phyloP scores from a whole-genome alignment of 176 grass and related monocot species.

The Musa itinerans region DNA sequence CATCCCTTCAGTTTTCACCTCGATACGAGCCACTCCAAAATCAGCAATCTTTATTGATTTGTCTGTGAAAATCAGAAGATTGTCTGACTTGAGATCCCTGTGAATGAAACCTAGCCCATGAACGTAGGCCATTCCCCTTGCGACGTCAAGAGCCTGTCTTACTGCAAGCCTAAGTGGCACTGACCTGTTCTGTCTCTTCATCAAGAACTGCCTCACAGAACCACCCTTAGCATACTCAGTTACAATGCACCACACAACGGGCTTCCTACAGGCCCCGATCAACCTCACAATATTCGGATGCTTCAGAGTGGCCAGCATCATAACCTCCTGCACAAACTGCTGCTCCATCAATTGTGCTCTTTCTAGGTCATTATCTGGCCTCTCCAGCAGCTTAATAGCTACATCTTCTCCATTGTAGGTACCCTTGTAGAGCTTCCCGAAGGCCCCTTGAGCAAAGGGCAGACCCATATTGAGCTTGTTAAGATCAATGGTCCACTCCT shows the following conservation, averaged over 20 bases:
- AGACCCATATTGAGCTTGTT: slow-evolving; percentile 77
- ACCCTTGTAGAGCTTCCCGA: slow-evolving; percentile 86
- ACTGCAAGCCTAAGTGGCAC: slow-evolving; percentile 83
- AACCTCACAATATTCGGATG: slow-evolving; percentile 93
- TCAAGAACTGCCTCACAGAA: slow-evolving; percentile 83
- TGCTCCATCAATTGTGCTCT: slow-evolving; percentile 91
- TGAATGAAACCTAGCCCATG: slow-evolving; percentile 94
- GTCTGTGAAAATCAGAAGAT: slow-evolving; percentile 79
- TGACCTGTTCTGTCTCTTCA: slow-evolving; percentile 68
- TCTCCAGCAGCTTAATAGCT: slow-evolving; percentile 90
- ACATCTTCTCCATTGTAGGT: slow-evolving; percentile 91
- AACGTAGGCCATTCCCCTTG: slow-evolving; percentile 89
- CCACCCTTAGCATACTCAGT: slow-evolving; percentile 97
- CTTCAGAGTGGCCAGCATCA: slow-evolving; percentile 83
- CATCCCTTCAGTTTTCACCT: slow-evolving; percentile 96
- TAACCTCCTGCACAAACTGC: slow-evolving; percentile 97
- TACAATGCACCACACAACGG: slow-evolving; percentile 92
- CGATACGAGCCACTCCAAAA: slow-evolving; percentile 93
- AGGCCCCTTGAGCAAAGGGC: slow-evolving; percentile 86
- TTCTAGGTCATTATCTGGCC: slow-evolving; percentile 77
- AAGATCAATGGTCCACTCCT: slow-evolving; percentile 90
- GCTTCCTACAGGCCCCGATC: slow-evolving; percentile 93
- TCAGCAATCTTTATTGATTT: slow-evolving; percentile 98
- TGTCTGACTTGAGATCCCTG: slow-evolving; percentile 92
- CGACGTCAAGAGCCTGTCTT: slow-evolving; percentile 86